These are phyloP conservation scores for Carex cristatella DNA, from an alignment of 176 grass and related monocot genomes.

Conservation along the genomic window DNA sequence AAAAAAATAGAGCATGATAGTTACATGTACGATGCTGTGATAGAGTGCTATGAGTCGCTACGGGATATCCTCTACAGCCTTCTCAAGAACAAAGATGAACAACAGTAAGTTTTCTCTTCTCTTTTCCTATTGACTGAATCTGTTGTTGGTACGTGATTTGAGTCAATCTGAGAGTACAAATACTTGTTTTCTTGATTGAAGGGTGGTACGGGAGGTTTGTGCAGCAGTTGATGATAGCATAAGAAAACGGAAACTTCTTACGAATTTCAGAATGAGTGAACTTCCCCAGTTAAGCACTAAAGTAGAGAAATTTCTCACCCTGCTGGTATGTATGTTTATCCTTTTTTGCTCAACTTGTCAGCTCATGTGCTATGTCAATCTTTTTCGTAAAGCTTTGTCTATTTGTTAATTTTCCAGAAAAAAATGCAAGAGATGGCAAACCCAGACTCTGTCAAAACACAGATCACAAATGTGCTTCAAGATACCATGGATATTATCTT, in stretches of 20 bases:
- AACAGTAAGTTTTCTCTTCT: conserved; percentile 34
- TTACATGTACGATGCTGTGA: conserved; percentile 62
- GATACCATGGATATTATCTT: conserved; percentile 94
- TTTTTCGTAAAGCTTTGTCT: background rate
- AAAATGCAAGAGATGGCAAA: conserved; percentile 28
- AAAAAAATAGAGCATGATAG: conserved; percentile 57
- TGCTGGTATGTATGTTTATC: conserved; percentile 45
- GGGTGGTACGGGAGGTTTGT: conserved; percentile 37
- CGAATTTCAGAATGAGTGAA: conserved; percentile 56
- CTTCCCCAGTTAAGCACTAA: conserved; percentile 68
- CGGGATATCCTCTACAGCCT: conserved; percentile 42
- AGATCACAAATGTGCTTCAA: conserved; percentile 79
- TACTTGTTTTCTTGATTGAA: conserved; percentile 24
- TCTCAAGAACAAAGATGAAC: conserved; percentile 40
- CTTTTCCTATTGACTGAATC: background rate
- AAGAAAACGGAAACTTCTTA: background rate
- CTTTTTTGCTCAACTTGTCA: background rate
- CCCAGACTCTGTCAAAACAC: conserved; percentile 37
- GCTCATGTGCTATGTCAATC: background rate
- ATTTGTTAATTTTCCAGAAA: conserved; percentile 36
- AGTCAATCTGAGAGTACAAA: background rate
- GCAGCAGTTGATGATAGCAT: conserved; percentile 30
- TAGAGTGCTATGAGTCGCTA: conserved; percentile 69
- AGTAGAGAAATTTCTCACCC: conserved; percentile 61
- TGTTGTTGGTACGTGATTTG: background rate